Evolutionary conservation across 1,139 yeast genomes (phyloP).

Genomic region (Suhomyces kunorum): DNA sequence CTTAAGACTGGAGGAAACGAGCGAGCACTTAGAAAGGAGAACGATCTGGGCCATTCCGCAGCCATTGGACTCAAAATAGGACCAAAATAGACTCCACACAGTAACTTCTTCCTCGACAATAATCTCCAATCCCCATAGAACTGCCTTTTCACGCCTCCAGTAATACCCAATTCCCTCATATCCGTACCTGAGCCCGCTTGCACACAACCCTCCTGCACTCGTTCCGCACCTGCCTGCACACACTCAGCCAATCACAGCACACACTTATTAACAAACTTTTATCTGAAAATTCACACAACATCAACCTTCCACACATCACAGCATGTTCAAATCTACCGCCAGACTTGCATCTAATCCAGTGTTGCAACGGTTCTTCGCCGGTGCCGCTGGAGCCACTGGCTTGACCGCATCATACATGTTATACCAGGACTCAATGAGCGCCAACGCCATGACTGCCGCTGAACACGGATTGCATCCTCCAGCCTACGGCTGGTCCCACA

Average conservation of each 20-base stretch:
- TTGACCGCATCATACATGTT: constrained; percentile 72
- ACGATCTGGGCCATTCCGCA: too few relatives aligned
- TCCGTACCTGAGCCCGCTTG: neutral
- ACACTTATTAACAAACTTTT: constrained; percentile 13
- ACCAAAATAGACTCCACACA: too few relatives aligned
- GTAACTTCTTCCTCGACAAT: too few relatives aligned
- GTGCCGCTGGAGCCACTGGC: constrained; percentile 69
- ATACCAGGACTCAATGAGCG: constrained; percentile 78
- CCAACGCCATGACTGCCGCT: constrained; percentile 97
- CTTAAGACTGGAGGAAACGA: too few relatives aligned
- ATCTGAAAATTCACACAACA: constrained; percentile 12
- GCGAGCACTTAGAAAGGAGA: too few relatives aligned
- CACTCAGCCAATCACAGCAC: constrained; percentile 13
- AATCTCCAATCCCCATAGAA: too few relatives aligned
- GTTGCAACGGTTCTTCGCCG: constrained; percentile 58
- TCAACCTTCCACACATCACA: constrained; percentile 8
- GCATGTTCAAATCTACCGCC: constrained; percentile 15
- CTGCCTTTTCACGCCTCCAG: neutral
- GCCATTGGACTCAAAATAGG: too few relatives aligned
- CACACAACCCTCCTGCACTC: neutral
- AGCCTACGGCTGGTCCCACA: constrained; percentile 89
- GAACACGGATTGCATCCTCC: constrained; percentile 99
- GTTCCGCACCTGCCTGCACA: constrained; percentile 8
- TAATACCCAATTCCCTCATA: neutral
- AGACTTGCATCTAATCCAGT: constrained; percentile 28